phyloP scores from a whole-genome alignment of 2,329 filamentous ascomycete genomes.

The Fusarium sp. region DNA sequence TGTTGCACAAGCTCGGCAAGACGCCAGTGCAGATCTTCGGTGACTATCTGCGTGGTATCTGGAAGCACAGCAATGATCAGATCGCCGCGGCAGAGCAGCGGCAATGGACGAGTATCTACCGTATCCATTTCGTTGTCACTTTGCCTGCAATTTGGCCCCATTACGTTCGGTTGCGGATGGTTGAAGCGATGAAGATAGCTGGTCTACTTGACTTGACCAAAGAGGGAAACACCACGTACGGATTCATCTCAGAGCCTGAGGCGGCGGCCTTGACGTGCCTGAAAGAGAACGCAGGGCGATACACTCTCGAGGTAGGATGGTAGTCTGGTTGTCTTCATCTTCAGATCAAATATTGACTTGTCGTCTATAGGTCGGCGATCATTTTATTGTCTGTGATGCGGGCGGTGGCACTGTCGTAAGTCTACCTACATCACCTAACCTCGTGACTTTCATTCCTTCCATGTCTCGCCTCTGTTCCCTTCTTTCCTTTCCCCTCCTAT shows the following conservation, averaged over 20 bases:
- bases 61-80: conserved; percentile 47
- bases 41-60: conserved; percentile 52
- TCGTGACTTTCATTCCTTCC: no score
- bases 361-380: conserved; percentile 36
- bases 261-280: conserved; percentile 58
- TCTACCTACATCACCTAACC: neutral
- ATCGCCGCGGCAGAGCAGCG: conserved; percentile 47
- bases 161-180: conserved; percentile 55
- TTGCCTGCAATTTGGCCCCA: conserved; percentile 61
- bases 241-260: conserved; percentile 60
- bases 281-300: conserved; percentile 43
- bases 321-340: neutral
- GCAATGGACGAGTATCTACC: conserved; percentile 40
- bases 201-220: conserved; percentile 52
- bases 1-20: conserved; percentile 35
- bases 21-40: conserved; percentile 49
- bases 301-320: conserved; percentile 39
- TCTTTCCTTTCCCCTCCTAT: neutral
- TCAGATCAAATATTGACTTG: neutral
- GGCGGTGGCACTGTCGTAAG: conserved; percentile 55
- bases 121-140: conserved; percentile 56
- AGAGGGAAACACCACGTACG: conserved; percentile 49
- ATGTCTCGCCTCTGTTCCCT: neutral
- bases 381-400: conserved; percentile 54
- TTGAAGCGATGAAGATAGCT: conserved; percentile 49